Evolutionary conservation across 768 basidiomycete species (phyloP).

Genomic region (Nidularia sp.): DNA sequence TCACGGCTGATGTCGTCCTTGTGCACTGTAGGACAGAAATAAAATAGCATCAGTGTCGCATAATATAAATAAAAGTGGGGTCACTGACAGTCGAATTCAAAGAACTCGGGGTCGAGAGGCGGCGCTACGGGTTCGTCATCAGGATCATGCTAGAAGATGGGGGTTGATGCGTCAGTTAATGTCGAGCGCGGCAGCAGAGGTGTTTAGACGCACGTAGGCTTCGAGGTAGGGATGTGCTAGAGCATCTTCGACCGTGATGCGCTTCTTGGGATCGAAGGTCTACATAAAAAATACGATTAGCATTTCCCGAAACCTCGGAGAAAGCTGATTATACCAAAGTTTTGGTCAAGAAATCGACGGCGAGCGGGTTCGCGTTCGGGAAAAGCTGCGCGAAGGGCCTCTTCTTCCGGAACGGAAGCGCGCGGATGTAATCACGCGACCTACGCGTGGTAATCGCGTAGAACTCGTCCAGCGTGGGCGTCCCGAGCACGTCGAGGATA

Average conservation of each 20-base stretch:
- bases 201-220: constrained; percentile 65
- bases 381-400: constrained; percentile 80
- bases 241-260: constrained; percentile 91
- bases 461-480: constrained; percentile 96
- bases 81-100: constrained; percentile 88
- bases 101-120: constrained; percentile 94
- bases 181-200: background rate
- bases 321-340: constrained; percentile 53
- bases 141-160: constrained; percentile 69
- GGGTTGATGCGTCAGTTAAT: constrained; percentile 5
- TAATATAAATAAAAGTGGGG: background rate
- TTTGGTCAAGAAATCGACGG: constrained; percentile 65
- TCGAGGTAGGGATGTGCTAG: constrained; percentile 94
- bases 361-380: constrained; percentile 85
- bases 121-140: constrained; percentile 96
- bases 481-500: constrained; percentile 95
- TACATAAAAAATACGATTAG: constrained; percentile 18
- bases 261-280: constrained; percentile 98
- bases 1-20: constrained; percentile 96
- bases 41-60: background rate
- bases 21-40: constrained; percentile 51
- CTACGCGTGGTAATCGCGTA: constrained; percentile 92
- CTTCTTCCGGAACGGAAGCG: constrained; percentile 89
- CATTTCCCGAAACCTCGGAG: background rate
- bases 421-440: constrained; percentile 93